These are phyloP conservation scores for Candida chauliodis DNA, from an alignment of 805 yeast genomes.

Conservation along the genomic window DNA sequence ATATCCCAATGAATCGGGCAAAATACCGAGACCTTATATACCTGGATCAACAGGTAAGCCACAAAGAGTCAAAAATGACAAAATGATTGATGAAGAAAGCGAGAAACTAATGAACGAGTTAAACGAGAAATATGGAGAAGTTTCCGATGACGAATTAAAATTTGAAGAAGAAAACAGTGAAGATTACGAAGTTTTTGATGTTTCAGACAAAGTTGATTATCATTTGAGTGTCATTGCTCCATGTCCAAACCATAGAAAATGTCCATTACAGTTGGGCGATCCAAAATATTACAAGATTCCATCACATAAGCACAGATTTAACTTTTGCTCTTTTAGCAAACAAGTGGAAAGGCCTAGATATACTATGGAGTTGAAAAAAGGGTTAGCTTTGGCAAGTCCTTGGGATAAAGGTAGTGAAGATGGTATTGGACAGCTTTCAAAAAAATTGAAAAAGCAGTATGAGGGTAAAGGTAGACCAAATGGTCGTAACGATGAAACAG, in stretches of 20 bases:
- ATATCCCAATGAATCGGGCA: constrained; percentile 49
- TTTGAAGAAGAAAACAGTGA: constrained; percentile 44
- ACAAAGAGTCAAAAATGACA: constrained; percentile 31
- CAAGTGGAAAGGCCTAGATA: constrained; percentile 74
- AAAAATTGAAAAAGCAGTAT: constrained; percentile 29
- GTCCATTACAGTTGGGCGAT: constrained; percentile 81
- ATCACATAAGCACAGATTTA: constrained; percentile 54
- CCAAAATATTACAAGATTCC: constrained; percentile 60
- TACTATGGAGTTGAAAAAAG: constrained; percentile 80
- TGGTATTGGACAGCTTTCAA: constrained; percentile 47
- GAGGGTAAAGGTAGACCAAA: constrained; percentile 78
- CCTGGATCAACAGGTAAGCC: constrained; percentile 46
- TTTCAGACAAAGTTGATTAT: constrained; percentile 29
- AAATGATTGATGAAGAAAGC: constrained; percentile 26
- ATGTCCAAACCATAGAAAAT: constrained; percentile 80
- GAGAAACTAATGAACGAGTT: constrained; percentile 28
- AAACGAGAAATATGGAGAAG: constrained; percentile 39
- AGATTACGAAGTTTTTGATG: constrained; percentile 25
- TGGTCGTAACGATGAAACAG: constrained; percentile 66
- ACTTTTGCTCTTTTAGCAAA: constrained; percentile 74
- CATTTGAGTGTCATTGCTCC: constrained; percentile 79
- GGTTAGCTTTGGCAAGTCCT: constrained; percentile 63
- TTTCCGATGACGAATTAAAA: constrained; percentile 40
- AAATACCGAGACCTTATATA: constrained; percentile 67
- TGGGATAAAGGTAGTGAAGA: constrained; percentile 63